Conservation (phyloP, 441 rosid genomes). For the Arabidopsis hybrid region DNA sequence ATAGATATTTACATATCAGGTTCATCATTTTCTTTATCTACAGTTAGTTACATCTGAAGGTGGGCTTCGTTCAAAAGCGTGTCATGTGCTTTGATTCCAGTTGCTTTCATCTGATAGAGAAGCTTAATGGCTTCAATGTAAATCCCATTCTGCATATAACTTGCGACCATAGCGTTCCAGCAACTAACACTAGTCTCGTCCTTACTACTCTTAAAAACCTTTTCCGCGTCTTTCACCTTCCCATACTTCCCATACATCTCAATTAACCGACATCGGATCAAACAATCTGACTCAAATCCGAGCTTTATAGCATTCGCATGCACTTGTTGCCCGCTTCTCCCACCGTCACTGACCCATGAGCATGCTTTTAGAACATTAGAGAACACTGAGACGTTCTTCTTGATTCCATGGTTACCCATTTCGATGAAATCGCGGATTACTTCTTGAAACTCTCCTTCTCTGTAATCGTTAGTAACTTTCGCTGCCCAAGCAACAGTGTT, state of each 20-base stretch:
- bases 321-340: conserved; percentile 58
- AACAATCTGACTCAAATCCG: conserved; percentile 52
- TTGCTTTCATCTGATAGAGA: conserved; percentile 68
- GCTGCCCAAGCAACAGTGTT: conserved; percentile 58
- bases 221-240: conserved; percentile 56
- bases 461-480: conserved; percentile 61
- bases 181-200: conserved; percentile 44
- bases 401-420: conserved; percentile 56
- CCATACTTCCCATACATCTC: conserved; percentile 72
- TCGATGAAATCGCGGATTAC: conserved; percentile 55
- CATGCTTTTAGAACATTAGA: conserved; percentile 66
- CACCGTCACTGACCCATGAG: conserved; percentile 52
- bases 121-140: conserved; percentile 62
- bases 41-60: not conserved
- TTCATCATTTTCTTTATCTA: conserved; percentile 16
- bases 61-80: conserved; percentile 36
- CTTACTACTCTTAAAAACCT: conserved; percentile 47
- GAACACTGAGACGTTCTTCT: conserved; percentile 49
- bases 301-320: conserved; percentile 62
- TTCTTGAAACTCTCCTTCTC: conserved; percentile 51
- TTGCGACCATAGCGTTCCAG: conserved; percentile 63
- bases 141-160: conserved; percentile 54
- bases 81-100: conserved; percentile 47
- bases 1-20: conserved; percentile 30
- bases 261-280: conserved; percentile 58